Evolutionary conservation across 805 yeast genomes (phyloP).

Genomic region (Nakazawaea populi): DNA sequence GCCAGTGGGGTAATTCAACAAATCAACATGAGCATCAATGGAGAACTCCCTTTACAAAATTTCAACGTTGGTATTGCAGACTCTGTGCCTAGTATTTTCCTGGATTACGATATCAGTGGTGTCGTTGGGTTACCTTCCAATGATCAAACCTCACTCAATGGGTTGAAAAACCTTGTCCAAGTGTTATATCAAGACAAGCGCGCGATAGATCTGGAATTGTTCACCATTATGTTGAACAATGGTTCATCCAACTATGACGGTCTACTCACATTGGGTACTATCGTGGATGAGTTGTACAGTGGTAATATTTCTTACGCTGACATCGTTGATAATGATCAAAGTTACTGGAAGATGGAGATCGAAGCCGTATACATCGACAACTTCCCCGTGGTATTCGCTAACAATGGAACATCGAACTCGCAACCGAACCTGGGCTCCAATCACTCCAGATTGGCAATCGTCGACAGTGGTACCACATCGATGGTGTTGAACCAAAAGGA

Average conservation of each 20-base stretch:
- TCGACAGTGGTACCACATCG: slow-evolving; percentile 67
- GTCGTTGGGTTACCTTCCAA: slow-evolving; percentile 53
- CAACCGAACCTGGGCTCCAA: slow-evolving; percentile 3
- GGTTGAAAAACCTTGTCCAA: slow-evolving; percentile 33
- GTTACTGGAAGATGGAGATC: slow-evolving; percentile 49
- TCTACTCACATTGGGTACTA: slow-evolving; percentile 36
- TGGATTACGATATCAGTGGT: slow-evolving; percentile 49
- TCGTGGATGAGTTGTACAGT: slow-evolving; percentile 27
- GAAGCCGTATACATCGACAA: slow-evolving; percentile 30
- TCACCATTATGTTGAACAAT: slow-evolving; percentile 40
- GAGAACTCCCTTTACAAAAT: slow-evolving; percentile 29
- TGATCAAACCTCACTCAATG: slow-evolving; percentile 26
- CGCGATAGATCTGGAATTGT: slow-evolving; percentile 30
- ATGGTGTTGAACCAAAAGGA: slow-evolving; percentile 49
- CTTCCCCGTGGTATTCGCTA: slow-evolving; percentile 26
- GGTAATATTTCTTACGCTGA: slow-evolving; percentile 36
- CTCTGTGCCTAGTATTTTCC: slow-evolving; percentile 47
- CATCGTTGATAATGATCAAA: slow-evolving; percentile 25
- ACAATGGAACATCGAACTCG: slow-evolving; percentile 1
- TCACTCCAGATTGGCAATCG: slow-evolving; percentile 35
- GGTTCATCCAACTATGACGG: slow-evolving; percentile 30
- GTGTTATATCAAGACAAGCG: slow-evolving; percentile 26
- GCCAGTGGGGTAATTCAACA: slow-evolving; percentile 44
- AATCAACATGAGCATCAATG: slow-evolving; percentile 30
- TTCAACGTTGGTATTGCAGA: slow-evolving; percentile 50